Base-by-base conservation (phyloP, 2,329 filamentous ascomycete genomes). In the Penicillium glabrum region DNA sequence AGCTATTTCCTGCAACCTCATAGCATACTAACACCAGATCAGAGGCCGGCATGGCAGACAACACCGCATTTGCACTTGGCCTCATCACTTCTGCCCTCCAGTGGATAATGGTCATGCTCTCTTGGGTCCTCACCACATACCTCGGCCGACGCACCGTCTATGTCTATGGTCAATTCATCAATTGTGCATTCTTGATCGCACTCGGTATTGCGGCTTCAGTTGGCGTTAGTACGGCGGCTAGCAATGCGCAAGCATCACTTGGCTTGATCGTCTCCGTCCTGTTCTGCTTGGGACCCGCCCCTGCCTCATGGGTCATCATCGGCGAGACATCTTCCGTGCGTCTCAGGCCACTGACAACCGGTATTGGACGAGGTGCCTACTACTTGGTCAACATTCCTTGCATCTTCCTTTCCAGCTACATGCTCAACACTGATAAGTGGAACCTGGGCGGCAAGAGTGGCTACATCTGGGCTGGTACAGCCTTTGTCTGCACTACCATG, bases 271-370 rank as follows among this genome's bases (percentile, higher is more conserved):
- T 89, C 66, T 88, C 86, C 27, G 83, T 89, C 54, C 72, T 87
- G 31, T 89, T 87, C 75, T 83, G 81, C 43, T 71, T 86, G 16
- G 84, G 83, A 62, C 84, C 84, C 26, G 86, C 84, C 2, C 86
- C 86, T 46, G 82, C 83, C 41, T 87, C 86, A 10, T 89, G 82
- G 81, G 83, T 85, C 73, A 86, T 88, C 62, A 88, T 89, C 46
- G 85, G 82, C 63, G 86, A 89, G 72, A 88, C 86, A 2, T 87
- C 86, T 0, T 76, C 86, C 50, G 81, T 88, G 53, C 85, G 86
- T 59, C 85, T 89, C 29, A 72, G 86, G 47, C 83, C 86, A 46
- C 74, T 88, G n/a, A 88, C 83, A 3, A 88, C 86, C 24, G 86
- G 85, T 71, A 73, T 88, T 49, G 86, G 86, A 68, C 85, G 86